Conservation (phyloP, 2,329 filamentous ascomycete genomes). For the Diaporthe citrichinensis region DNA sequence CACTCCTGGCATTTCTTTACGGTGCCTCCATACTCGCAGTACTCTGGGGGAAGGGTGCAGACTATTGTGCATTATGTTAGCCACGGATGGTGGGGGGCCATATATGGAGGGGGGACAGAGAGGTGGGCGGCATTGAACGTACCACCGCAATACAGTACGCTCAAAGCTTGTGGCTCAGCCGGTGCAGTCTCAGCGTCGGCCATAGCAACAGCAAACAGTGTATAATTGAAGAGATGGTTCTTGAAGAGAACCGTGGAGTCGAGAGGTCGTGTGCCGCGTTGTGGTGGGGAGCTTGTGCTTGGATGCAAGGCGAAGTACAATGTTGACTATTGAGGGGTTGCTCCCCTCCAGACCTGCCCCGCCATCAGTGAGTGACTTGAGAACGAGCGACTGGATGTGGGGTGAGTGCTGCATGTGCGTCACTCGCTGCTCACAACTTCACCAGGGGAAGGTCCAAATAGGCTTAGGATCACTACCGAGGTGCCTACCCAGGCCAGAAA, state of each 20-base stretch:
- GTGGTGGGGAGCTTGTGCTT: conserved; percentile 20
- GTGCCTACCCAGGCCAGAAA: too few species aligned
- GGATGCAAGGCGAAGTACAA: background rate
- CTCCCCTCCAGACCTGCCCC: conserved; percentile 9
- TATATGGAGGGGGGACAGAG: conserved; percentile 35
- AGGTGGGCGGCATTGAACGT: conserved; percentile 50
- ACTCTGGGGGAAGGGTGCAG: conserved; percentile 80
- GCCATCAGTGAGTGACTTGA: too few species aligned
- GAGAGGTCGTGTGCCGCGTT: conserved; percentile 10
- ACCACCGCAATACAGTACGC: conserved; percentile 72
- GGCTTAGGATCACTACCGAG: background rate
- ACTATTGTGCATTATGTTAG: conserved; percentile 57
- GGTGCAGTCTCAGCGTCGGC: conserved; percentile 64
- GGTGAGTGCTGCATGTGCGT: conserved; percentile 20
- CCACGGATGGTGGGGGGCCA: conserved; percentile 6
- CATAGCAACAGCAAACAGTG: conserved; percentile 56
- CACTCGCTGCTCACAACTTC: background rate
- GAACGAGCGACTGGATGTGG: background rate
- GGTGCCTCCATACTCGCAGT: conserved; percentile 98
- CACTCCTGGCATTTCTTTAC: conserved; percentile 98
- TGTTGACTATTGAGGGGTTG: conserved; percentile 23
- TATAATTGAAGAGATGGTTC: conserved; percentile 10
- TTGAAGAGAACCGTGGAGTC: background rate
- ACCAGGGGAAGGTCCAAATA: background rate
- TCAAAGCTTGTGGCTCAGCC: conserved; percentile 64